Evolutionary conservation across 2,329 filamentous ascomycete species (phyloP).

Genomic region (Dactylonectria estremocensis): DNA sequence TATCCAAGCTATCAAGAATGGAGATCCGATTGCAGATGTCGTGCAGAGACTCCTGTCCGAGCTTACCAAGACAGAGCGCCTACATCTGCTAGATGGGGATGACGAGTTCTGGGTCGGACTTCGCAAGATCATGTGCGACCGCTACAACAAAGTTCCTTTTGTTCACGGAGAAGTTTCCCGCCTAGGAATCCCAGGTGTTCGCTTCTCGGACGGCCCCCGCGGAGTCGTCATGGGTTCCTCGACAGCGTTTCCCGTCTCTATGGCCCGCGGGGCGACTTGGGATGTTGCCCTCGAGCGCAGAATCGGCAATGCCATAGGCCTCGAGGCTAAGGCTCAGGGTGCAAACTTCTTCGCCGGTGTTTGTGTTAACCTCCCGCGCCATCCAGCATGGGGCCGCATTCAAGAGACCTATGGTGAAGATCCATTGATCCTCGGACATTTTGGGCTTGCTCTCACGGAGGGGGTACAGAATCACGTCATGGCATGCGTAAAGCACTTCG

Average conservation of each 20-base stretch:
- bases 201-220: slow-evolving; percentile 38
- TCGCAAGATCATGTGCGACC: slow-evolving; percentile 9
- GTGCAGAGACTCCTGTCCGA: not conserved
- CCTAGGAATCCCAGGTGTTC: slow-evolving; percentile 35
- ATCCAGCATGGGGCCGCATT: slow-evolving; percentile 44
- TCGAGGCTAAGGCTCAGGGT: slow-evolving; percentile 35
- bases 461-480: slow-evolving; percentile 42
- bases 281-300: slow-evolving; percentile 36
- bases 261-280: slow-evolving; percentile 44
- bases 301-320: slow-evolving; percentile 40
- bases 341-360: slow-evolving; percentile 43
- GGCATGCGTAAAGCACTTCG: slow-evolving; percentile 44
- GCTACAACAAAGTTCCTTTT: slow-evolving; percentile 23
- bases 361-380: slow-evolving; percentile 43
- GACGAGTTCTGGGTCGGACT: slow-evolving; percentile 25
- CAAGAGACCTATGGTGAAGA: slow-evolving; percentile 45
- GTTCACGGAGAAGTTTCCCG: slow-evolving; percentile 37
- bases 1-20: not conserved
- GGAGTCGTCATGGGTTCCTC: slow-evolving; percentile 34
- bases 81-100: slow-evolving; percentile 30
- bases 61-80: slow-evolving; percentile 9
- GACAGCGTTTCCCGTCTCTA: slow-evolving; percentile 39
- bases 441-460: slow-evolving; percentile 34
- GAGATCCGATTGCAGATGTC: not conserved
- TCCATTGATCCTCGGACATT: slow-evolving; percentile 38